Percentiles rank a stretch among this genome's conserved stretches.
Conservation (phyloP, 305 asterid species). For the Andrographis paniculata region DNA sequence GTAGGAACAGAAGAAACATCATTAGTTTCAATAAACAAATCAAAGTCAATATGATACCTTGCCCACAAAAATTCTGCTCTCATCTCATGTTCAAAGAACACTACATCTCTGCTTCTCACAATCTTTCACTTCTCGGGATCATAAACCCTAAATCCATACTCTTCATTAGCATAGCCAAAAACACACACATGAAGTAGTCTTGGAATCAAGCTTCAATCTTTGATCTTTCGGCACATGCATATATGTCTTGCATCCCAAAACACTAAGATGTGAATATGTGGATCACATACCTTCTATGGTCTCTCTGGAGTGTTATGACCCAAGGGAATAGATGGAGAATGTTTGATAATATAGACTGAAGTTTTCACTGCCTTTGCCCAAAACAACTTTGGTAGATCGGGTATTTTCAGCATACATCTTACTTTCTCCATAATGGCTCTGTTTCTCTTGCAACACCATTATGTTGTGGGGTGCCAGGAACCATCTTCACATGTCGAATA, state of each 20-base stretch:
- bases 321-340: neutral
- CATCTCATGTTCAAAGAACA: conserved; percentile 1
- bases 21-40: neutral
- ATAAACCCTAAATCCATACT: conserved; percentile 2
- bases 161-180: conserved; percentile 12
- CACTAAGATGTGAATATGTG: conserved; percentile 7
- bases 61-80: neutral
- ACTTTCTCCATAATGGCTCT: conserved; percentile 12
- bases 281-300: neutral
- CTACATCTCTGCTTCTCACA: neutral
- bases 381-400: conserved; percentile 4
- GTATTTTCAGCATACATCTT: conserved; percentile 10
- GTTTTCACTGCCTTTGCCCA: conserved; percentile 10
- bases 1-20: neutral
- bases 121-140: conserved; percentile 10
- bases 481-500: neutral
- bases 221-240: conserved; percentile 7
- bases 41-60: neutral
- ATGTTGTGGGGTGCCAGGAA: conserved; percentile 8
- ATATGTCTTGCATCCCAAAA: conserved; percentile 13
- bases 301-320: conserved; percentile 3
- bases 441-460: conserved; percentile 17
- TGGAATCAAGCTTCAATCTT: conserved; percentile 4
- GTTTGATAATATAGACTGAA: conserved; percentile 9
- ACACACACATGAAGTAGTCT: conserved; percentile 7